A percentile compares a stretch with the other conserved stretches of the same genome.
These are phyloP conservation scores for Leptosphaerulina australis DNA, from an alignment of 2,329 filamentous ascomycete species.

Conservation along the genomic window DNA sequence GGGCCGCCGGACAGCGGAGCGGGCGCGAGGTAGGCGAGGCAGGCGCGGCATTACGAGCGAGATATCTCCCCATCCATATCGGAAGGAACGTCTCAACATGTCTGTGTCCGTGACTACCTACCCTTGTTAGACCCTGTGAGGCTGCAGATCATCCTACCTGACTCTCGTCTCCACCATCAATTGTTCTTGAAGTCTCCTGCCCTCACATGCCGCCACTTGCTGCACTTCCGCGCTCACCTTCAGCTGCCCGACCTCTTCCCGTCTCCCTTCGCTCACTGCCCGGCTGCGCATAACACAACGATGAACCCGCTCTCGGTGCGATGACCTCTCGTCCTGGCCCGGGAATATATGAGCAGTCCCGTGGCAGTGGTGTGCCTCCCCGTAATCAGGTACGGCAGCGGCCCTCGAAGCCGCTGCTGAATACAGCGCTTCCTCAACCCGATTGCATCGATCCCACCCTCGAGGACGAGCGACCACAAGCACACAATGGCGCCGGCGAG, in stretches of 20 bases:
- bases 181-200: conserved; percentile 2
- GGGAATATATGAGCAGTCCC: conserved; percentile 49
- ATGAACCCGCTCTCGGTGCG: conserved; percentile 50
- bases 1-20: conserved; percentile 1
- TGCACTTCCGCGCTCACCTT: conserved; percentile 6
- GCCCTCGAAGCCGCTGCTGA: conserved; percentile 35
- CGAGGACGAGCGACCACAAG: conserved; percentile 39
- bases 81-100: conserved; percentile 16
- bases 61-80: conserved; percentile 7
- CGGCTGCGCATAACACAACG: conserved; percentile 41
- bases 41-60: conserved; percentile 9
- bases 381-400: conserved; percentile 37
- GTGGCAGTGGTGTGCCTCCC: conserved; percentile 41
- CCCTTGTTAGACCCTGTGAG: conserved; percentile 13
- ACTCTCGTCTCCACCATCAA: conserved; percentile 3
- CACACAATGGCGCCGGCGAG: conserved; percentile 32
- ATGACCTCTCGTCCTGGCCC: conserved; percentile 53
- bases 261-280: conserved; percentile 23
- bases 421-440: conserved; percentile 33
- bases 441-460: conserved; percentile 45
- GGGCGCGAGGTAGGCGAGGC: not conserved
- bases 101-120: conserved; percentile 13
- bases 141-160: conserved; percentile 17
- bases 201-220: conserved; percentile 9
- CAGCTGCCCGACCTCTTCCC: conserved; percentile 22